Evolutionary conservation across 305 asterid genomes (phyloP), one percentile per base, ranked within the genome.

Genomic region (Rubia peregrina): DNA sequence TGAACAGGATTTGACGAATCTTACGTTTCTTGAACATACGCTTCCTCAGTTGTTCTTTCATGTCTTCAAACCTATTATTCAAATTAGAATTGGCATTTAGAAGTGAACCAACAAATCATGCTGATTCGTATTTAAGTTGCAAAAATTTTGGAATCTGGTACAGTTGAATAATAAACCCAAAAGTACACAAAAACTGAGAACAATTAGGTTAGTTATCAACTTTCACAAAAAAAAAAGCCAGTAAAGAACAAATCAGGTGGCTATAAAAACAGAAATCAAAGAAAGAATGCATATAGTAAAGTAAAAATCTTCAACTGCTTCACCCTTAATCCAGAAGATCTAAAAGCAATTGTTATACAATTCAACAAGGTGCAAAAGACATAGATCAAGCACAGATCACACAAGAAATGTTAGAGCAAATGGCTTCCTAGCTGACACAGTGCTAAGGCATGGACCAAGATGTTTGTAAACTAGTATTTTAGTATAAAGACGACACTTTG

Each of bases 21-120:
- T 84, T 89, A 68, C 98, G 92, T 85, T 93, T 93, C 88, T 81
- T 89, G 84, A 87, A 90, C 81, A 90, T 89, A 38, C 95, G 95
- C 83, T 93, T 93, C 72, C 95, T 85, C 66, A 93, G 82, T 76
- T 89, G 98, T 77, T 83, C 88, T 64, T 88, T 88, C 92, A 93
- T 82, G 79, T 88, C 95, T 77, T 86, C 95, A 75, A 93, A 85
- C 84, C 98, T 92, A 85, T 75, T 62, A 72, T 26, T 11, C 61
- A 70, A 80, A 46, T 56, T 67, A 76, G 64, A 24, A 33, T 26
- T 57, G 17, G 11, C 55, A 51, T 51, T 51, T 36, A 38, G 16
- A n/a, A 51, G 21, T 30, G 19, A 51, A 30, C 3, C 26, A 30
- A 44, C 36, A 61, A 26, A 30, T 14, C 51, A 33, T 7, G 38